Conservation (phyloP, 2,329 filamentous ascomycete genomes). For the Xylaria sp. region DNA sequence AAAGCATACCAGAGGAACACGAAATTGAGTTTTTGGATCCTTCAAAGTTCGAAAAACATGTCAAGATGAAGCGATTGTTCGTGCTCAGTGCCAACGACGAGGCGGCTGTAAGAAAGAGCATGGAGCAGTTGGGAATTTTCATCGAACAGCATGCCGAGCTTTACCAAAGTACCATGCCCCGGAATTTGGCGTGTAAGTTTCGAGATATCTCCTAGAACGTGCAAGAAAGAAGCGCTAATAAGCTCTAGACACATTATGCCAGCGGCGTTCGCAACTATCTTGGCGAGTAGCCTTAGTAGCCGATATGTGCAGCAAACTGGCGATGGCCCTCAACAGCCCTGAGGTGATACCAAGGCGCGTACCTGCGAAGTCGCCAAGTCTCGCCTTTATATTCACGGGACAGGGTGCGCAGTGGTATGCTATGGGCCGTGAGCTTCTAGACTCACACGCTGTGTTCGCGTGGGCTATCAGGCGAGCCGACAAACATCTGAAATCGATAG, state of each 20-base stretch:
- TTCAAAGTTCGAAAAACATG: slow-evolving; percentile 18
- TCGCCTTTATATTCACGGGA: slow-evolving; percentile 40
- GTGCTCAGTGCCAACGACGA: slow-evolving; percentile 27
- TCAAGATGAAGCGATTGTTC: slow-evolving; percentile 22
- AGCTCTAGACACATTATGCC: slow-evolving; percentile 32
- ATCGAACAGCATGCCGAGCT: slow-evolving; percentile 28
- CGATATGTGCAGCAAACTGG: slow-evolving; percentile 25
- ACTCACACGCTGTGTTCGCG: slow-evolving; percentile 21
- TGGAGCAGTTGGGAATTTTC: slow-evolving; percentile 32
- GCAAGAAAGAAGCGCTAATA: background rate
- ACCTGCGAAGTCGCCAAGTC: slow-evolving; percentile 22
- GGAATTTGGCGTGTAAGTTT: slow-evolving; percentile 32
- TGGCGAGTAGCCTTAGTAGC: slow-evolving; percentile 27
- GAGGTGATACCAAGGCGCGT: slow-evolving; percentile 28
- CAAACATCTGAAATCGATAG: slow-evolving; percentile 15
- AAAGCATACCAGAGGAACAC: slow-evolving; percentile 23
- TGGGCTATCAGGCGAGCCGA: slow-evolving; percentile 22
- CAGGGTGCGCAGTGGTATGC: slow-evolving; percentile 41
- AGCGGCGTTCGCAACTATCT: slow-evolving; percentile 33
- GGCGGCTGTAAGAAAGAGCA: slow-evolving; percentile 22
- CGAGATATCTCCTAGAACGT: background rate
- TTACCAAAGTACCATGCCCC: slow-evolving; percentile 31
- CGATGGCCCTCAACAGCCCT: slow-evolving; percentile 28
- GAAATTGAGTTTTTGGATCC: slow-evolving; percentile 17
- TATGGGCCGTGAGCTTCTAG: slow-evolving; percentile 39